A percentile compares a stretch with the other conserved stretches of the same genome.
Evolutionary conservation across 2,329 filamentous ascomycete species (phyloP).

Genomic region (Aspergillus felis): DNA sequence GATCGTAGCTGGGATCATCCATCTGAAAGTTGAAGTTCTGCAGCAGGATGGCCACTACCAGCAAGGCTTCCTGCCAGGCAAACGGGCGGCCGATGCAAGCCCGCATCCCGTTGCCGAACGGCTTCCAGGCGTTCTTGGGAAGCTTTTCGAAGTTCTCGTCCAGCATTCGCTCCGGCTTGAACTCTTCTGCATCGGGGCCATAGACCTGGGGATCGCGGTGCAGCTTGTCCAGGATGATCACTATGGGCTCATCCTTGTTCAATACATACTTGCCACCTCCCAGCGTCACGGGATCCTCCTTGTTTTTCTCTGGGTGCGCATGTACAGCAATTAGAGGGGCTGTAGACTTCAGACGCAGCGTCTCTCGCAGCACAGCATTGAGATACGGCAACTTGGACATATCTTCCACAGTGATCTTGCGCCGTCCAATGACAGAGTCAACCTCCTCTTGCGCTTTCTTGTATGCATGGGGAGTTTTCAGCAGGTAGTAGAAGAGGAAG

Average conservation of each 20-base stretch:
- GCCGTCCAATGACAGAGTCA: conserved; percentile 59
- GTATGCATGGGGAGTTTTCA: conserved; percentile 60
- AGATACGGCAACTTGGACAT: conserved; percentile 63
- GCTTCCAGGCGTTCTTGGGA: conserved; percentile 64
- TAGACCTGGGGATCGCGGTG: conserved; percentile 63
- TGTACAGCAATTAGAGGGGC: conserved; percentile 52
- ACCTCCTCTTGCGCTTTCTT: conserved; percentile 64
- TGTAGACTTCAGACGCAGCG: conserved; percentile 57
- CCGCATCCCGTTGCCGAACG: conserved; percentile 69
- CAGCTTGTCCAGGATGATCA: conserved; percentile 49
- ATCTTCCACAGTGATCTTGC: conserved; percentile 57
- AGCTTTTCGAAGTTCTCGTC: conserved; percentile 64
- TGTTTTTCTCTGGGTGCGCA: conserved; percentile 41
- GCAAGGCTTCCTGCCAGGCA: conserved; percentile 68
- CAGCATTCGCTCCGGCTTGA: conserved; percentile 68
- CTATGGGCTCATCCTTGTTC: conserved; percentile 48
- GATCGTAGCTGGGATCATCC: conserved; percentile 51
- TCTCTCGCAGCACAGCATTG: conserved; percentile 62
- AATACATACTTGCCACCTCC: conserved; percentile 61
- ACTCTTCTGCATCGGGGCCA: conserved; percentile 62
- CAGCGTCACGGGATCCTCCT: conserved; percentile 44
- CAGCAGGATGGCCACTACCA: conserved; percentile 60
- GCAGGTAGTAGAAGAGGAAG: conserved; percentile 61
- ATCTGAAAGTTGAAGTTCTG: conserved; percentile 68
- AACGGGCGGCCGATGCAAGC: conserved; percentile 71